Percentiles rank a stretch among this genome's conserved stretches.
Evolutionary conservation across 2,329 filamentous ascomycete genomes (phyloP).

Genomic region (Davidsoniella neocaledoniae): DNA sequence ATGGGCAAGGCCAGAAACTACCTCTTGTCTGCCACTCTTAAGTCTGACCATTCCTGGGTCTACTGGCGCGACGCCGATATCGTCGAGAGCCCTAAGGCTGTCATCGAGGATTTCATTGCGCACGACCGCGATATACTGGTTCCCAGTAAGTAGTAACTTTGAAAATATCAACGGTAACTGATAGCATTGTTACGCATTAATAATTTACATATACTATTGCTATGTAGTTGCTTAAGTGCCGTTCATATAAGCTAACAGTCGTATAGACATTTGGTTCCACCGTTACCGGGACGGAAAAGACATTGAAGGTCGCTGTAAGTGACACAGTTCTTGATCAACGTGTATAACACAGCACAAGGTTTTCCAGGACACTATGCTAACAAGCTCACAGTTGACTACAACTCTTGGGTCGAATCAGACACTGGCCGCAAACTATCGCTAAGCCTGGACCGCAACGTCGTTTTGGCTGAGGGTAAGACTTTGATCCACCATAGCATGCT

Average conservation of each 20-base stretch:
- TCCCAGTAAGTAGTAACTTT: slow-evolving; percentile 52
- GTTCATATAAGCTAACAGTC: slow-evolving; percentile 5
- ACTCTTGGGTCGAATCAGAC: slow-evolving; percentile 93
- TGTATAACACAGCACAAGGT: neutral
- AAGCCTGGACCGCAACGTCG: slow-evolving; percentile 57
- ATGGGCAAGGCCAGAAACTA: slow-evolving; percentile 90
- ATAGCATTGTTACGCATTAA: neutral
- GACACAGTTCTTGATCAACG: neutral
- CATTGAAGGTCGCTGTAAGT: slow-evolving; percentile 85
- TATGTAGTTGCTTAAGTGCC: neutral
- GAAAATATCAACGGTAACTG: neutral
- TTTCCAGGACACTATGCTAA: neutral
- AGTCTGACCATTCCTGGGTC: slow-evolving; percentile 93
- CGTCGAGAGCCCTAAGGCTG: slow-evolving; percentile 68
- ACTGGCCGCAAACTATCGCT: slow-evolving; percentile 61
- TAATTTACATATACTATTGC: neutral
- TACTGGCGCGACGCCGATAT: slow-evolving; percentile 99
- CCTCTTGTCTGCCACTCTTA: slow-evolving; percentile 65
- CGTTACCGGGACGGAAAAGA: slow-evolving; percentile 61
- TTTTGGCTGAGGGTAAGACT: slow-evolving; percentile 69
- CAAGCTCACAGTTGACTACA: slow-evolving; percentile 65
- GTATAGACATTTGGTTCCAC: slow-evolving; percentile 88
- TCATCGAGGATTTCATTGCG: slow-evolving; percentile 87
- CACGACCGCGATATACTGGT: slow-evolving; percentile 88
- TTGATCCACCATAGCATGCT: neutral